Base-by-base conservation (phyloP, 1,284 basidiomycete genomes). In the Leccinum pseudoinsigne region DNA sequence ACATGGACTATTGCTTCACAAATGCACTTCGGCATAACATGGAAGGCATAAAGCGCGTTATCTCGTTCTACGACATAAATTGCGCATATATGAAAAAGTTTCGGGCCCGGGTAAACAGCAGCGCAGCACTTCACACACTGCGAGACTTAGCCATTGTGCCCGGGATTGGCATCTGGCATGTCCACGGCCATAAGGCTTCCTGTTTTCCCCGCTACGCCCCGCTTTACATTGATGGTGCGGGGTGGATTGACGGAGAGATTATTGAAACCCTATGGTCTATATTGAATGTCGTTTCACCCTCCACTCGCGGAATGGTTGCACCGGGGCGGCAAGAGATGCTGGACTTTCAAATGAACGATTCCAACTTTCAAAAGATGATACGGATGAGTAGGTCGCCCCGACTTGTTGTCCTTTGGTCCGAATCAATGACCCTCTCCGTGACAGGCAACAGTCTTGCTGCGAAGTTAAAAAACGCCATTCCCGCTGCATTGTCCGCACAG, bases 1-100 rank as follows among this genome's bases (percentile, higher is more conserved):
- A 72, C 40, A 71, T 72, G 61, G 68, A 71, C 34, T 72, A 67
- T n/a, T 53, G 59, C 0, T 18, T 71, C 21, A 7, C 60, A 4
- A 21, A 66, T 11, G 64, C 67, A 4, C 21, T 68, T 1, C 3
- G 3, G 0, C 51, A 66, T 11, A 64, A 59, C 2, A 59, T 63
- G 38, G 9, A 8, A 1, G 23, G 14, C 0, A 58, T 62, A 1
- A 2, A 5, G 0, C 3, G 34, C 5, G 55, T 45, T 1, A 45
- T 57, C 1, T 11, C 3, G 5, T 63, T 66, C 26, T 68, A 68
- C 26, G 55, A 68, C 21, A 60, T 68, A 4, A 67, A 62, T 11
- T 66, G 67, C 34, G 14, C 59, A 16, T 68, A 64, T 18, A 23
- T 59, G 40, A 59, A 59, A 11, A 57, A 62, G 8, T 34, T 68